A percentile compares a stretch with the other conserved stretches of the same genome.
phyloP scores from a whole-genome alignment of 306 rosid genomes.

The Rosa chinensis region DNA sequence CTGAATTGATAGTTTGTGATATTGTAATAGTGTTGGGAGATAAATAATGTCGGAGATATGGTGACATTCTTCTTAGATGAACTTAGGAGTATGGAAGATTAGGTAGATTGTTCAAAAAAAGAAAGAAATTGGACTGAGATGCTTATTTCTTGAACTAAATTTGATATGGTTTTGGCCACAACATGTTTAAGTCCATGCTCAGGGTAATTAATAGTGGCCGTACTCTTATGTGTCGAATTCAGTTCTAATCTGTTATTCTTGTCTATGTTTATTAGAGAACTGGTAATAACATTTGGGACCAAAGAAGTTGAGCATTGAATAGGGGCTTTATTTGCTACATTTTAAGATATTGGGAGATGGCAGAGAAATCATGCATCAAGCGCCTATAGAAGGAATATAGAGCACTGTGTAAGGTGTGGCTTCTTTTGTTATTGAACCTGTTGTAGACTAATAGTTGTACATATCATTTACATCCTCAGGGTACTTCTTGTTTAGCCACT shows the following conservation, averaged over 20 bases:
- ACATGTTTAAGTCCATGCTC: background rate
- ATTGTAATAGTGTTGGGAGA: background rate
- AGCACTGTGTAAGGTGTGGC: constrained; percentile 85
- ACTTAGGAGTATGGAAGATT: background rate
- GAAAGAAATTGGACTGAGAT: too few relatives aligned
- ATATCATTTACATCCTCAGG: background rate
- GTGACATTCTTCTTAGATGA: background rate
- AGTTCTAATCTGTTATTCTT: background rate
- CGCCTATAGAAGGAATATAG: constrained; percentile 97
- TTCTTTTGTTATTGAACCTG: constrained; percentile 23
- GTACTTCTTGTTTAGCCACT: background rate
- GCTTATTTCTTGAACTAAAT: background rate
- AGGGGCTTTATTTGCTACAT: constrained; percentile 26
- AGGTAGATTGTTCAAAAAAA: background rate
- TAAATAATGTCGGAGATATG: background rate
- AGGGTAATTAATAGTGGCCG: background rate
- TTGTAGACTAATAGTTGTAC: background rate
- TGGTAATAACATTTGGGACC: too few relatives aligned
- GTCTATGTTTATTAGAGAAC: too few relatives aligned
- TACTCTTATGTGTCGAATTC: background rate
- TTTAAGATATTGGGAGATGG: constrained; percentile 55
- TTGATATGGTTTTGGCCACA: background rate
- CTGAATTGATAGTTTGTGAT: background rate
- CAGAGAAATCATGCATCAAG: constrained; percentile 86
- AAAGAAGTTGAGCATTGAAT: background rate